Evolutionary conservation across 2,329 filamentous ascomycete species (phyloP).

Genomic region (Pseudocercospora pini-densiflorae): DNA sequence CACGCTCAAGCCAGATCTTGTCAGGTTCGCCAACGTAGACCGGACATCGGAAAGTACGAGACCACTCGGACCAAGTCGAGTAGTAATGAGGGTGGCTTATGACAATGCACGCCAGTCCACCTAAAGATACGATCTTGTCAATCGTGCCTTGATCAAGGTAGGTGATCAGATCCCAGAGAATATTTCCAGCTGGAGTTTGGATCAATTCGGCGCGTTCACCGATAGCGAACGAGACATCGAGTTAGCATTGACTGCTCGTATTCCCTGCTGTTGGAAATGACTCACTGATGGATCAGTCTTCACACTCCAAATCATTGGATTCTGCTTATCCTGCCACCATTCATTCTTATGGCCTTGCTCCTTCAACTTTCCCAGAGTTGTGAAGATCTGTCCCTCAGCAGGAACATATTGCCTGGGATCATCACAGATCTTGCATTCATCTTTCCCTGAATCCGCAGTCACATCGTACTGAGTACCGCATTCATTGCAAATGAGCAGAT

Average conservation of each 20-base stretch:
- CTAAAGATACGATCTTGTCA: conserved; percentile 23
- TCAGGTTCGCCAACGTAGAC: conserved; percentile 72
- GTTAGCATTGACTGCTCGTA: background rate
- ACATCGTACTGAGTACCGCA: conserved; percentile 71
- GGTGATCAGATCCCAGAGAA: conserved; percentile 78
- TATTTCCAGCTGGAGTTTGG: conserved; percentile 66
- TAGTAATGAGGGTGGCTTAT: conserved; percentile 75
- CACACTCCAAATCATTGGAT: conserved; percentile 51
- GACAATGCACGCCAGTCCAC: conserved; percentile 53
- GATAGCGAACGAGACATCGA: conserved; percentile 62
- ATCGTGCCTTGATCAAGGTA: conserved; percentile 69
- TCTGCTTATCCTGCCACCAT: conserved; percentile 54
- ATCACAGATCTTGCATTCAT: conserved; percentile 70
- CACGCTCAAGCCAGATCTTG: conserved; percentile 62
- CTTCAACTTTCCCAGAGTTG: conserved; percentile 54
- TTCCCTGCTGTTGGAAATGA: background rate
- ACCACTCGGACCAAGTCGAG: conserved; percentile 75
- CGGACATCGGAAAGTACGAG: conserved; percentile 66
- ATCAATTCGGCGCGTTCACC: conserved; percentile 74
- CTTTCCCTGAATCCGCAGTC: conserved; percentile 51
- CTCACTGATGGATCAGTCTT: conserved; percentile 45
- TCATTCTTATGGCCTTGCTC: conserved; percentile 55
- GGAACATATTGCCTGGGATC: conserved; percentile 70
- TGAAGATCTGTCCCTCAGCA: conserved; percentile 65
- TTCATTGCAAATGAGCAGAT: conserved; percentile 64